Base-by-base conservation (phyloP, 1,284 basidiomycete species). In the Peniophora sp. region DNA sequence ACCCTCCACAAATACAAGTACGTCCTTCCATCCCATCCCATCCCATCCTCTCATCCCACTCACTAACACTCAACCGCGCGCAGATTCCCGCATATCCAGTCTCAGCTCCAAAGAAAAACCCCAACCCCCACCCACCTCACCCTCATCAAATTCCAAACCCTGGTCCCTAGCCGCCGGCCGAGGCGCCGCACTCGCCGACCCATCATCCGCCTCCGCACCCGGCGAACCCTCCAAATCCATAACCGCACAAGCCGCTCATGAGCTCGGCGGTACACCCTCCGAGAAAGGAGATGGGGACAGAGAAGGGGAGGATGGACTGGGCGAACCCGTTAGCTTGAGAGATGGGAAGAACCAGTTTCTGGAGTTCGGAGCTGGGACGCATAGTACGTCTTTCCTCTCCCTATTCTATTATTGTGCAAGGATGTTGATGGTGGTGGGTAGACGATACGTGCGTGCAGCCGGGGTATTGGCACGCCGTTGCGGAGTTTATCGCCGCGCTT, bases 371-470 rank as follows among this genome's bases (percentile, higher is more conserved):
- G 50, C 45, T 1, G 56, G 56, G 17, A 45, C 34, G n/a, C 56
- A 58, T 22, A 58, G 56, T 58, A 45, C 44, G 55, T 55, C 2
- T 14, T 17, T 41, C 12, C 45, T 36, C 9, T 36, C 14, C 20
- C 43, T 14, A 2, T 24, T 24, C 24, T n/a, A 43, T 22, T 46
- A 36, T 17, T 3, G 53, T 50, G 48, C 5, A n/a, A 45, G 11
- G 38, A 0, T 17, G 12, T 12, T 25, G 16, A 48, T 25, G 3
- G 39, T 20, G 16, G 3, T n/a, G 9, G 47, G 16, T 50, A 69
- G 67, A 69, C 48, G 67, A 68, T 55, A 69, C 67, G 8, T 69
- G 66, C 50, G 58, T 68, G 5, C 66, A 68, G 52, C 58, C 56
- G 2, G 65, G 65, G 1, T 69, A 69, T 50, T 69, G 67, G 67